These are phyloP conservation scores for Pseudopithomyces maydicus DNA, from an alignment of 2,329 filamentous ascomycete genomes.

Conservation along the genomic window DNA sequence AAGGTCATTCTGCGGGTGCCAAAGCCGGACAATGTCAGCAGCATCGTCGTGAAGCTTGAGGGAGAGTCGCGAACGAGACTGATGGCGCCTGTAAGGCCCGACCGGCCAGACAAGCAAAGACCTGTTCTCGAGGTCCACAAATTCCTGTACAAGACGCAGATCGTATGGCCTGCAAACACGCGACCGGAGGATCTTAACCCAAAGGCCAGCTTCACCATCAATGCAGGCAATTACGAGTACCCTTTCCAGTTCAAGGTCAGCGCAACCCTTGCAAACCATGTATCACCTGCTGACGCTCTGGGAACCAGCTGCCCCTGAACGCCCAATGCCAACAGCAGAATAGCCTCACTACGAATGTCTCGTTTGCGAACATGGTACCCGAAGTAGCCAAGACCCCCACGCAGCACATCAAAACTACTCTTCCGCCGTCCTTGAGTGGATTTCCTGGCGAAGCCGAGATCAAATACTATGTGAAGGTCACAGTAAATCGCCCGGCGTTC, in stretches of 20 bases:
- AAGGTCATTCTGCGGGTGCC: constrained; percentile 51
- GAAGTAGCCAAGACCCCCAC: constrained; percentile 53
- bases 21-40: constrained; percentile 52
- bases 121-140: constrained; percentile 59
- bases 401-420: constrained; percentile 78
- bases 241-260: constrained; percentile 78
- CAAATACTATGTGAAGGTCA: constrained; percentile 94
- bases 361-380: constrained; percentile 49
- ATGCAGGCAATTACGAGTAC: constrained; percentile 74
- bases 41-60: constrained; percentile 80
- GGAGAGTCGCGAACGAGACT: constrained; percentile 76
- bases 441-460: constrained; percentile 89
- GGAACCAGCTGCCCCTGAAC: constrained; percentile 63
- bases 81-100: constrained; percentile 53
- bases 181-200: constrained; percentile 45
- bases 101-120: constrained; percentile 49
- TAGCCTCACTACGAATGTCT: constrained; percentile 49
- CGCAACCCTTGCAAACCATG: not conserved
- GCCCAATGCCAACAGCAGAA: constrained; percentile 63
- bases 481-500: constrained; percentile 82
- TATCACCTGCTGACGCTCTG: not conserved
- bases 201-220: constrained; percentile 62
- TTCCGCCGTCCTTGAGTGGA: constrained; percentile 87
- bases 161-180: constrained; percentile 69
- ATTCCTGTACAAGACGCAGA: constrained; percentile 74